These are phyloP conservation scores for Daldinia grandis DNA, from an alignment of 495 filamentous ascomycete species.

Conservation along the genomic window DNA sequence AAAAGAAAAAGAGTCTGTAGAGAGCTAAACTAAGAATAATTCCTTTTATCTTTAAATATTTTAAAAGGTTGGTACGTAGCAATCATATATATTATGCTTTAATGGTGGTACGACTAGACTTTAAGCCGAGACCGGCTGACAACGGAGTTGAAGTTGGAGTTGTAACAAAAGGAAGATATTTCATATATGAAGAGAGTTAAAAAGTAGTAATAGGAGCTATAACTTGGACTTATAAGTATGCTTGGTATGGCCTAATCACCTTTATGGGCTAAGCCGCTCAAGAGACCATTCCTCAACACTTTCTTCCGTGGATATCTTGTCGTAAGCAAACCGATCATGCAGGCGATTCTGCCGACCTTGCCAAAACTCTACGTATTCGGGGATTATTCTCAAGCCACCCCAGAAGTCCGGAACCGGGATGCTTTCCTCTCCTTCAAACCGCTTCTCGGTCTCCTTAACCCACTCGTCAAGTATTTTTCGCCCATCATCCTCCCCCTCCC, in stretches of 20 bases:
- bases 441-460: slow-evolving; percentile 74
- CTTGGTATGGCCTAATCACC: neutral
- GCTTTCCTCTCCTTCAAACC: slow-evolving; percentile 75
- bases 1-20: too few species aligned
- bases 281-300: slow-evolving; percentile 61
- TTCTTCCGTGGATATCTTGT: slow-evolving; percentile 52
- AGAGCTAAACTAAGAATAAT: too few species aligned
- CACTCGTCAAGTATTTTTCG: slow-evolving; percentile 69
- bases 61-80: neutral
- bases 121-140: neutral
- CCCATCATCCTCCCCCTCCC: slow-evolving; percentile 63
- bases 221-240: neutral
- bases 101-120: neutral
- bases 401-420: slow-evolving; percentile 94
- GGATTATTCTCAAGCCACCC: slow-evolving; percentile 88
- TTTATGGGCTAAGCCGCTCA: slow-evolving; percentile 68
- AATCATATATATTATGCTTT: neutral
- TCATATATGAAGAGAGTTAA: neutral
- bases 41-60: too few species aligned
- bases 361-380: slow-evolving; percentile 93
- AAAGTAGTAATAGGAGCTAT: neutral
- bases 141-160: neutral
- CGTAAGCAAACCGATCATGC: slow-evolving; percentile 93
- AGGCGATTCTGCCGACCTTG: slow-evolving; percentile 86
- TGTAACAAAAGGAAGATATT: neutral